Base-by-base conservation (phyloP, 1,139 yeast species). In the Hyphopichia burtonii region DNA sequence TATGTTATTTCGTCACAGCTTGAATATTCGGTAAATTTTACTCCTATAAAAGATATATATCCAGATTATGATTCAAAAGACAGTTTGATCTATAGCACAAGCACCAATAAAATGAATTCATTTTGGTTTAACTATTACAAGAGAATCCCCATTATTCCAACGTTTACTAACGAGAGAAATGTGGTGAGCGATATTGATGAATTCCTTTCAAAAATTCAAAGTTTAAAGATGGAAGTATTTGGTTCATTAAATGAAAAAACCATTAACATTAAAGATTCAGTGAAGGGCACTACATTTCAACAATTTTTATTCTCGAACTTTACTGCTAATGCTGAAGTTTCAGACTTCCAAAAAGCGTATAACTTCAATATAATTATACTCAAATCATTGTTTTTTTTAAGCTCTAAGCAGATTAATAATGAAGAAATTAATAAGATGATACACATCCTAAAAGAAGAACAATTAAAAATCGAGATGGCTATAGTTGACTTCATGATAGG, bases 1-100 rank as follows among this genome's bases (percentile, higher is more conserved):
- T 68, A 67, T 46, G 56, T 59, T 20, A 64, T 64, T 15, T 46
- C 56, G 16, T 65, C 70, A 4, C 57, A 56, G 41, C 49, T 53
- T 25, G 64, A 61, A 15, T 55, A 56, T 25, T 50, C 53, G 27
- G 43, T 69, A 16, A 65, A 54, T 14, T 63, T 65, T 44, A 41
- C 54, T 9, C 47, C 49, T 14, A 20, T 44, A 3, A 31, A 25
- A 2, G 30, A 39, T 14, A 17, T 31, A 31, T 18, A 28, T 34
- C 19, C 19, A 18, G 19, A 32, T 12, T 19, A 8, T 15, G 34
- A 31, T 8, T 3, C 9, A 4, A 31, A 17, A 6, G 11, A 17
- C 10, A 11, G 8, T 22, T 9, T 9, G 8, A 22, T 25, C 11
- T 10, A 25, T 10, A 43, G 44, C 18, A 54, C 59, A 1, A 46